A percentile compares a stretch with the other conserved stretches of the same genome.
phyloP scores from a whole-genome alignment of 2,329 filamentous ascomycete species.

The Orbilia brochopaga region DNA sequence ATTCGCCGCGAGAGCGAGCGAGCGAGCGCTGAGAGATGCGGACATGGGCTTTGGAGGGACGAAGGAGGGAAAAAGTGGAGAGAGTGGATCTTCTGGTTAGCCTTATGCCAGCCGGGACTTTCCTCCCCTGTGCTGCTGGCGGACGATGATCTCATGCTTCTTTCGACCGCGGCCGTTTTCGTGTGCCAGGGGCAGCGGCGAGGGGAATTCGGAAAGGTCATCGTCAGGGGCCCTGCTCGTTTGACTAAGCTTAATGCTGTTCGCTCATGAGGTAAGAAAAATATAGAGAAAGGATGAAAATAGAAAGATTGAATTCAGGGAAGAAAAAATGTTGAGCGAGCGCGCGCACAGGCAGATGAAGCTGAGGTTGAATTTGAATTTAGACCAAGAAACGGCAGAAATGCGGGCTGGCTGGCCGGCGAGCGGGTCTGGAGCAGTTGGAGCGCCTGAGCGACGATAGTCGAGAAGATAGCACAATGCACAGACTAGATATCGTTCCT shows the following conservation, averaged over 20 bases:
- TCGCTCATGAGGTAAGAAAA: too few species aligned
- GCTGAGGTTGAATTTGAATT: neutral
- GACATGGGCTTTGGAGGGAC: neutral
- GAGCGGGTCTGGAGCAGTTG: neutral
- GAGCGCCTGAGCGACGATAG: too few species aligned
- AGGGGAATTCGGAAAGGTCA: neutral
- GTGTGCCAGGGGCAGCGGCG: neutral
- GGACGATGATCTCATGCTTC: slow-evolving; percentile 3
- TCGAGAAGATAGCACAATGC: too few species aligned
- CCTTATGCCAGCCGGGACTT: neutral
- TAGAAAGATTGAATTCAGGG: too few species aligned
- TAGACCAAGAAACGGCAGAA: too few species aligned
- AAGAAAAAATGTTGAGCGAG: too few species aligned
- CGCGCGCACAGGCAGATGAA: too few species aligned
- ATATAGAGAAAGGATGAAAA: too few species aligned
- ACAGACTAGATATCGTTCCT: too few species aligned
- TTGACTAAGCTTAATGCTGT: neutral
- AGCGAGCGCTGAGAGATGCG: neutral
- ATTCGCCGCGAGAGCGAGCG: neutral
- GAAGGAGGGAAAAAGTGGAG: slow-evolving; percentile 1
- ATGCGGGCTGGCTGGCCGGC: too few species aligned
- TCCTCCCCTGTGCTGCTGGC: neutral
- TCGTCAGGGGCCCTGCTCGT: too few species aligned
- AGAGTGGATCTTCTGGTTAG: neutral
- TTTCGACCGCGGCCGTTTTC: neutral